These are phyloP conservation scores for Fusarium zealandicum DNA, from an alignment of 2,329 filamentous ascomycete genomes.

Conservation along the genomic window DNA sequence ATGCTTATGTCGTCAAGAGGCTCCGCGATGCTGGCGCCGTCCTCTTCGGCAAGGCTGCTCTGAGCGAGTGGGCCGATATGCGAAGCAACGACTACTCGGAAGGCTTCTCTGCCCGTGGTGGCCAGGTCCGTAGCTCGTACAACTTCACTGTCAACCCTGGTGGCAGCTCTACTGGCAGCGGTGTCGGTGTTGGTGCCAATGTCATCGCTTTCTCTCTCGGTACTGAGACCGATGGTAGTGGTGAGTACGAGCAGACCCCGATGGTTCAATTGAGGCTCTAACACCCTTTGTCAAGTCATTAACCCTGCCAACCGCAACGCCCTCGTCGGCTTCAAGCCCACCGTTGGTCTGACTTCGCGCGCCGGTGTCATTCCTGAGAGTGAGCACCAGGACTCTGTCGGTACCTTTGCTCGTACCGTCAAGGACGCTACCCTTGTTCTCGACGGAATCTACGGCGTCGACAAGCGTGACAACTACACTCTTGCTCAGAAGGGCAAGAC, in stretches of 20 bases:
- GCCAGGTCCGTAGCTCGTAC: slow-evolving; percentile 70
- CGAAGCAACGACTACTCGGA: slow-evolving; percentile 71
- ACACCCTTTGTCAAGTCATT: slow-evolving; percentile 58
- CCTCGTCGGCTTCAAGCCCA: slow-evolving; percentile 78
- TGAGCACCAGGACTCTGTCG: slow-evolving; percentile 73
- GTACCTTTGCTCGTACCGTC: slow-evolving; percentile 71
- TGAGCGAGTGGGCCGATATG: slow-evolving; percentile 81
- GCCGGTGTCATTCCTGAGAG: slow-evolving; percentile 70
- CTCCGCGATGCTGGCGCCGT: slow-evolving; percentile 72
- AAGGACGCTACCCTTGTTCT: slow-evolving; percentile 72
- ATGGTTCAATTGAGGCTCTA: not conserved
- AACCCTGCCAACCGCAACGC: slow-evolving; percentile 74
- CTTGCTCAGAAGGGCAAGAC: slow-evolving; percentile 61
- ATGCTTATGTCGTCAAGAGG: slow-evolving; percentile 68
- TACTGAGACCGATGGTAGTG: slow-evolving; percentile 76
- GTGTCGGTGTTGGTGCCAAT: slow-evolving; percentile 69
- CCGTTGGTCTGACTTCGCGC: slow-evolving; percentile 74
- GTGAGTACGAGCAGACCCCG: slow-evolving; percentile 41
- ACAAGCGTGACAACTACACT: slow-evolving; percentile 71
- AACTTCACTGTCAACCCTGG: slow-evolving; percentile 73
- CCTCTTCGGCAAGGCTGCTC: slow-evolving; percentile 72
- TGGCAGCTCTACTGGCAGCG: slow-evolving; percentile 73
- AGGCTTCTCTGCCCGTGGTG: slow-evolving; percentile 70
- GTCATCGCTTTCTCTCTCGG: slow-evolving; percentile 70
- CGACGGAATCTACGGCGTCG: slow-evolving; percentile 72